Conservation (phyloP, 2,329 filamentous ascomycete species). For the Malbranchea zuffiana region DNA sequence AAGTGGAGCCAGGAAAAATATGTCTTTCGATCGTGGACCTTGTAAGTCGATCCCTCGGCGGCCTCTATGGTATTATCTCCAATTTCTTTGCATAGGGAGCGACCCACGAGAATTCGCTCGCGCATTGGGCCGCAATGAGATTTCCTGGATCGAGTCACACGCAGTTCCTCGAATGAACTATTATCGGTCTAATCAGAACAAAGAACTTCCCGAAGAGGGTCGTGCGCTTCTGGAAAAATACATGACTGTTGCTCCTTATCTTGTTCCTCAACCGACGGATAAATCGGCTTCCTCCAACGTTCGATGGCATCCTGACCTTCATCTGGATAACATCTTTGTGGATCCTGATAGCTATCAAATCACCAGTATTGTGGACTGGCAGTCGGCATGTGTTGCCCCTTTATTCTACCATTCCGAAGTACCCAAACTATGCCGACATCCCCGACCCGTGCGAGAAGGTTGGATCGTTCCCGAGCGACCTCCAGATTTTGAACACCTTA, state of each 20-base stretch:
- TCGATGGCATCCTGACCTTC: slow-evolving; percentile 23
- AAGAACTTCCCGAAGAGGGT: slow-evolving; percentile 18
- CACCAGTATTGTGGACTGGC: slow-evolving; percentile 12
- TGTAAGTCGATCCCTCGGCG: too few species aligned
- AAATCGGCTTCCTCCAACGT: slow-evolving; percentile 15
- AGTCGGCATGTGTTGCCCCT: slow-evolving; percentile 16
- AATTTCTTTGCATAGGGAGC: too few species aligned
- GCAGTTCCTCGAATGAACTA: slow-evolving; percentile 21
- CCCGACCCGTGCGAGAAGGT: slow-evolving; percentile 21
- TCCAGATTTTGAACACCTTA: slow-evolving; percentile 20
- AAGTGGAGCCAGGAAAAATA: slow-evolving; percentile 15
- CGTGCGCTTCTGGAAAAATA: slow-evolving; percentile 21
- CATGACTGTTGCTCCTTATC: slow-evolving; percentile 17
- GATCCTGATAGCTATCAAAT: slow-evolving; percentile 19
- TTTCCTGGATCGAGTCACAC: slow-evolving; percentile 18
- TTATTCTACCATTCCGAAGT: slow-evolving; percentile 23
- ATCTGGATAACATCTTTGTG: slow-evolving; percentile 23
- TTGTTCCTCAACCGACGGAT: slow-evolving; percentile 13
- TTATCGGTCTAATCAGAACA: slow-evolving; percentile 15
- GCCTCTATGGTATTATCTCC: too few species aligned
- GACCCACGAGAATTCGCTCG: slow-evolving; percentile 20
- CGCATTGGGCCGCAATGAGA: slow-evolving; percentile 21
- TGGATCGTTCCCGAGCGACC: slow-evolving; percentile 24
- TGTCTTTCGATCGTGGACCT: slow-evolving; percentile 23
- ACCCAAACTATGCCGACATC: slow-evolving; percentile 23